Evolutionary conservation across 2,329 filamentous ascomycete species (phyloP).

Genomic region (Tolypocladium guangdongense): DNA sequence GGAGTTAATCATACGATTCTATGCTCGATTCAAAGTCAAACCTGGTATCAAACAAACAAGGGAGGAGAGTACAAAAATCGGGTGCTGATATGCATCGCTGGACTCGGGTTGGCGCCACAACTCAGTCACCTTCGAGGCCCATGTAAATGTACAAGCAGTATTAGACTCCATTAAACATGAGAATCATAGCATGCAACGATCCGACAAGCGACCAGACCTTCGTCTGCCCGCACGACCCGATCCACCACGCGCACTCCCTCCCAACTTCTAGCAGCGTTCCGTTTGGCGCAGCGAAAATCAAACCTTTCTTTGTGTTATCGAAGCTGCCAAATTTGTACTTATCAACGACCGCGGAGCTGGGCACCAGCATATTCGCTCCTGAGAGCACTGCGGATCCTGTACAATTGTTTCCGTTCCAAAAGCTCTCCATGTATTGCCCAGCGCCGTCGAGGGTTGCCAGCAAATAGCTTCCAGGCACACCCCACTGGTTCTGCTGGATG

Average conservation of each 20-base stretch:
- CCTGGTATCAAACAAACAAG: neutral
- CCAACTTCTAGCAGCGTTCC: neutral
- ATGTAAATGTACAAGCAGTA: neutral
- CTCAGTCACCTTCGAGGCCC: neutral
- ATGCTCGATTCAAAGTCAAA: neutral
- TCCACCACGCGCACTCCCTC: conserved; percentile 1
- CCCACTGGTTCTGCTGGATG: neutral
- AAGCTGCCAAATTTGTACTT: neutral
- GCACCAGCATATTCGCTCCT: neutral
- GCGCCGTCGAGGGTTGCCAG: neutral
- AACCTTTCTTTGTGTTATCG: neutral
- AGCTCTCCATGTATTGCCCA: neutral
- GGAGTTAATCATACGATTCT: neutral
- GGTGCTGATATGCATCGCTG: no score
- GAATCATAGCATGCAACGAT: neutral
- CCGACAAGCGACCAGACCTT: neutral
- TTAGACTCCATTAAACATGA: neutral
- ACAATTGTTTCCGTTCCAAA: neutral
- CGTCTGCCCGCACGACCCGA: neutral
- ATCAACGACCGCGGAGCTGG: neutral
- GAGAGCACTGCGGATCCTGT: neutral
- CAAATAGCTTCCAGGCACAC: neutral
- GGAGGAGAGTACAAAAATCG: neutral
- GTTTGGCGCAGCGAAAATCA: neutral
- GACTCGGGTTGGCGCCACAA: neutral